These are phyloP conservation scores for Venturia carpophila DNA, from an alignment of 2,329 filamentous ascomycete species.

Conservation along the genomic window DNA sequence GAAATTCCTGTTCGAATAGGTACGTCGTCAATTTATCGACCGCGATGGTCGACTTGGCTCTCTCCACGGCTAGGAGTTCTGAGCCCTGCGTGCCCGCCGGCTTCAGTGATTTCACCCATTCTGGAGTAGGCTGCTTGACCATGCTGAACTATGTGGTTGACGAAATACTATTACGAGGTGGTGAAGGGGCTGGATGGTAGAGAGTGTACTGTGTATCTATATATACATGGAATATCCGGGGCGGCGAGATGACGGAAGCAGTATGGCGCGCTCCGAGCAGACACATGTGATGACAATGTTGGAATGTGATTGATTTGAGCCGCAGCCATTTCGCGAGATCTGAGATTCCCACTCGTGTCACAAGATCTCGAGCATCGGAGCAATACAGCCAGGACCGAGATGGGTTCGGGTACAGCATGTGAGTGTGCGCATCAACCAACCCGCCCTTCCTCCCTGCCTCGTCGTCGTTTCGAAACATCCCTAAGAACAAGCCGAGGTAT, in stretches of 20 bases:
- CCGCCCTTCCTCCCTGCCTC: background rate
- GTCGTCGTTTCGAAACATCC: background rate
- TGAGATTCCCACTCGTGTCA: background rate
- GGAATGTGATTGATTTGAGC: conserved; percentile 6
- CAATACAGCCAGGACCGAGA: background rate
- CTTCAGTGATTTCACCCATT: conserved; percentile 61
- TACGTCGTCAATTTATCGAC: conserved; percentile 60
- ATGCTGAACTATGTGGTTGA: background rate
- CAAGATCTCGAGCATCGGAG: conserved; percentile 6
- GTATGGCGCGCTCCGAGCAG: background rate
- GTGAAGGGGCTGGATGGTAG: background rate
- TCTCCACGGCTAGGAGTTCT: conserved; percentile 61
- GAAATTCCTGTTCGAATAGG: conserved; percentile 58
- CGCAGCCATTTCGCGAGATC: background rate
- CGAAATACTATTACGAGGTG: background rate
- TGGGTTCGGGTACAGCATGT: conserved; percentile 9
- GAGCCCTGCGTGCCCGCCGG: conserved; percentile 59
- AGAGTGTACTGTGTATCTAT: background rate
- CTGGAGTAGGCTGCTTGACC: conserved; percentile 39
- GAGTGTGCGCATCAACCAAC: background rate
- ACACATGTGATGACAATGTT: background rate
- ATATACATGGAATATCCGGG: background rate
- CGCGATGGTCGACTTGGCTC: conserved; percentile 57
- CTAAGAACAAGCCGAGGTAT: background rate
- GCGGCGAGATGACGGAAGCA: background rate